Base-by-base conservation (phyloP, 2,329 filamentous ascomycete genomes). In the Aspergillus phoenicis region DNA sequence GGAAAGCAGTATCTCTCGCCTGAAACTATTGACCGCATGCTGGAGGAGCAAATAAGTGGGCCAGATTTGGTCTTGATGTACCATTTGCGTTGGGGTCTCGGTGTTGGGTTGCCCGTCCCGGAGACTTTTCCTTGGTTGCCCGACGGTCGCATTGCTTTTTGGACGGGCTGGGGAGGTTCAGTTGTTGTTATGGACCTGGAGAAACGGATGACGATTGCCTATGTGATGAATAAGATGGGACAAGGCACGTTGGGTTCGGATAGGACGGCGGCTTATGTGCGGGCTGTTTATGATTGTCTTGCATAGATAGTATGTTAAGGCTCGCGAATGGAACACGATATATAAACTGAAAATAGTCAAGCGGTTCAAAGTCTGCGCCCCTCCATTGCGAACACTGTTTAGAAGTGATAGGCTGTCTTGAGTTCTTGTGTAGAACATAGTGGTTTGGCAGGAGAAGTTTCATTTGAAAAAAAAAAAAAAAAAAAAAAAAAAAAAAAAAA, bases 121-220 rank as follows among this genome's bases (percentile, higher is more conserved):
- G 57, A 70, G 22, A 61, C 36, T 13, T 8, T 64, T 2, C 45
- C 62, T 1, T 75, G 62, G 62, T 62, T 76, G 5, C 74, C 73
- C 0, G 61, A 66, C 7, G 80, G 78, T 0, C 64, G 66, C 5
- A 61, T 70, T 3, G 75, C 74, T 48, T 81, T 74, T 58, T 82
- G 81, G 80, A 73, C 74, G 24, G 81, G 81, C 0, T 82, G 75
- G 75, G 81, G 81, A 10, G 81, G 81, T 0, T 81, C 80, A 0
- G 58, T 80, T 1, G 63, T 73, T 3, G 61, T 82, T 28, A 79
- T 82, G 72, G 81, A 83, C 63, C 41, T 75, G 5, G 77, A 81
- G 33, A 66, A 74, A 2, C 66, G 71, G 15, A 66, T 82, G 60
- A 82, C 81, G 0, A 75, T 83, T 30, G 67, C 70, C 0, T 83